Conservation (phyloP, 1,284 basidiomycete genomes). For the Entoloma clypeatum region DNA sequence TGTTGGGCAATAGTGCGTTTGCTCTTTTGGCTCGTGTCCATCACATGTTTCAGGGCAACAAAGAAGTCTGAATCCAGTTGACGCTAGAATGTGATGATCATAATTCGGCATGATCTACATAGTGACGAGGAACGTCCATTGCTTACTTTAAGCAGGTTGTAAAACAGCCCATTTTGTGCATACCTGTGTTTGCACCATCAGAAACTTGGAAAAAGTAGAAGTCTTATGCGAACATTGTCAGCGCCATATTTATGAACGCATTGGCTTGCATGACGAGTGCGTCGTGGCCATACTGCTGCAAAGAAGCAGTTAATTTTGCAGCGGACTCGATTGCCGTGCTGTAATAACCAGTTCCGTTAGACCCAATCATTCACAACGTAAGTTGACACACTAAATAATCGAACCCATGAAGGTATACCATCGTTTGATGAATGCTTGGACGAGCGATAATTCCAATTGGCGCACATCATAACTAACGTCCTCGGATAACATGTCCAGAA, state of each 20-base stretch:
- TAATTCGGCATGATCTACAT: too few relatives aligned
- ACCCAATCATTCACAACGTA: background rate
- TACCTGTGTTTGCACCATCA: slow-evolving; percentile 35
- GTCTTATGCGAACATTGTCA: slow-evolving; percentile 41
- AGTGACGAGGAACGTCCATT: background rate
- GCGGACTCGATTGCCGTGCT: slow-evolving; percentile 46
- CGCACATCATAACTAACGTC: slow-evolving; percentile 62
- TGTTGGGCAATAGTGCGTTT: slow-evolving; percentile 26
- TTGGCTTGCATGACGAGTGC: slow-evolving; percentile 52
- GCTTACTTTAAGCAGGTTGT: slow-evolving; percentile 52
- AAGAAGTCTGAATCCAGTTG: slow-evolving; percentile 49
- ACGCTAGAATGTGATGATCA: slow-evolving; percentile 35
- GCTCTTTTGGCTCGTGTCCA: slow-evolving; percentile 36
- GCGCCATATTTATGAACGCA: slow-evolving; percentile 48
- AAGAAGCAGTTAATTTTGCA: slow-evolving; percentile 42
- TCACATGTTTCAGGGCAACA: slow-evolving; percentile 45
- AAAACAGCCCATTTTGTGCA: slow-evolving; percentile 51
- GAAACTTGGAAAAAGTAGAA: background rate
- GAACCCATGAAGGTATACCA: slow-evolving; percentile 52
- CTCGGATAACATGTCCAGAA: slow-evolving; percentile 46
- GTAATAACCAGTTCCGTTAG: slow-evolving; percentile 2
- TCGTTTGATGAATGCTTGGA: slow-evolving; percentile 58
- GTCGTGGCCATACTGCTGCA: slow-evolving; percentile 52
- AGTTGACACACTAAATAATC: slow-evolving; percentile 45
- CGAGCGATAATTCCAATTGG: slow-evolving; percentile 55